These are phyloP conservation scores for Phyllosticta citriasiana DNA, from an alignment of 2,329 filamentous ascomycete genomes.

Conservation along the genomic window DNA sequence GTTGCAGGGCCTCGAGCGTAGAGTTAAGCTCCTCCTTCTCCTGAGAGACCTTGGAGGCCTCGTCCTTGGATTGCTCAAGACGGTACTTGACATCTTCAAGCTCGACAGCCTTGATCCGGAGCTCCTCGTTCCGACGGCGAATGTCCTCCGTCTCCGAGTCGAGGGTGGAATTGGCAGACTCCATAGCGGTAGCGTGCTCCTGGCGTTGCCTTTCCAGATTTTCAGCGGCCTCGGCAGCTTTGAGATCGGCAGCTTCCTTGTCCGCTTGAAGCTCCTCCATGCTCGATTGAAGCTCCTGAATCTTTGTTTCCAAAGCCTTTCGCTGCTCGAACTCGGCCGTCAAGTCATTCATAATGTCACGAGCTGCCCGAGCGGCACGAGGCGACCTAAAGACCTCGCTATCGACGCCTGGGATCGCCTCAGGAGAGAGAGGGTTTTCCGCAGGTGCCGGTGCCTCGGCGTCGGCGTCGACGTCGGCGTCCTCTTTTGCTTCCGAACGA, in stretches of 20 bases:
- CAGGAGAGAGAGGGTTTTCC: neutral
- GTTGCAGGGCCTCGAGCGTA: conserved; percentile 6
- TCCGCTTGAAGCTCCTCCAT: conserved; percentile 10
- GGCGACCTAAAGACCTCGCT: conserved; percentile 5
- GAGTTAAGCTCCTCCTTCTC: conserved; percentile 7
- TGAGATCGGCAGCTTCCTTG: conserved; percentile 5
- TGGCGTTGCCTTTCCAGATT: conserved; percentile 1
- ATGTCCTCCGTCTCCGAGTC: conserved; percentile 9
- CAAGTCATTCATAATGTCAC: conserved; percentile 8
- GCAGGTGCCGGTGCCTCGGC: neutral
- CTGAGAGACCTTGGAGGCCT: conserved; percentile 1
- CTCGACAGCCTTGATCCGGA: conserved; percentile 10
- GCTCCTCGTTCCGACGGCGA: conserved; percentile 4
- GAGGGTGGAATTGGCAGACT: neutral
- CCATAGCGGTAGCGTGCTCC: conserved; percentile 1
- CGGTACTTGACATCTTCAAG: conserved; percentile 9
- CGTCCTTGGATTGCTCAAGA: conserved; percentile 7
- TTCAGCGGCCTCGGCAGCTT: conserved; percentile 5
- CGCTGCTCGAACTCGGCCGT: conserved; percentile 9
- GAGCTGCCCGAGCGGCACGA: conserved; percentile 4
- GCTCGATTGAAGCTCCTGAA: conserved; percentile 4
- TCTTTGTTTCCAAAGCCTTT: conserved; percentile 9
- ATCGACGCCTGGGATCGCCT: neutral
- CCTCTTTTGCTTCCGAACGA: neutral
- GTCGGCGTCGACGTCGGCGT: neutral